Evolutionary conservation across 2,329 filamentous ascomycete genomes (phyloP).

Genomic region (Aspergillus floridensis): DNA sequence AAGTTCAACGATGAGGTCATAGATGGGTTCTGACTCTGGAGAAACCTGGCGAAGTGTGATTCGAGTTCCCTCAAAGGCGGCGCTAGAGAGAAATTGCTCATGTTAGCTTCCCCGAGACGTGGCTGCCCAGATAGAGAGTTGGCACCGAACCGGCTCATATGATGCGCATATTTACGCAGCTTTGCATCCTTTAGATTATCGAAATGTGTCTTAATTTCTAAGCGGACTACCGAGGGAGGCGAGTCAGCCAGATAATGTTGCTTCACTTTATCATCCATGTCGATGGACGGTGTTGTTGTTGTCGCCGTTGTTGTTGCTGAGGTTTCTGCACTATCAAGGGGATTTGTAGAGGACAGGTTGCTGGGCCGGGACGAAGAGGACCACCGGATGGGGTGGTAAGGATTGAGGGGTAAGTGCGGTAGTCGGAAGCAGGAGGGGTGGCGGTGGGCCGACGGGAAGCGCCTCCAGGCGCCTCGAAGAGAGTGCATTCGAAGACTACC

Average conservation of each 20-base stretch:
- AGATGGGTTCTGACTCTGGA: slow-evolving; percentile 76
- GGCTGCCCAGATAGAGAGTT: neutral
- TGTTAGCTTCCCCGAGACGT: slow-evolving; percentile 1
- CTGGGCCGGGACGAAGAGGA: slow-evolving; percentile 18
- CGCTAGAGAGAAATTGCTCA: slow-evolving; percentile 49
- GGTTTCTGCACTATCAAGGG: slow-evolving; percentile 2
- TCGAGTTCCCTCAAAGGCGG: slow-evolving; percentile 72
- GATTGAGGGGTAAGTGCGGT: slow-evolving; percentile 16
- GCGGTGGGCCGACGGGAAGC: slow-evolving; percentile 21
- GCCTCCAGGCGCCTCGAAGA: slow-evolving; percentile 21
- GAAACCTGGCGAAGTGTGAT: slow-evolving; percentile 79
- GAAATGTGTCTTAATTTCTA: slow-evolving; percentile 92
- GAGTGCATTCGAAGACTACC: slow-evolving; percentile 19
- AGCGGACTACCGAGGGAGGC: slow-evolving; percentile 80
- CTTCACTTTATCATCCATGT: slow-evolving; percentile 43
- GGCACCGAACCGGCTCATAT: slow-evolving; percentile 67
- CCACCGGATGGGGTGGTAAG: slow-evolving; percentile 13
- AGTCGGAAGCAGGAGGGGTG: slow-evolving; percentile 17
- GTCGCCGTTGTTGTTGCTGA: slow-evolving; percentile 15
- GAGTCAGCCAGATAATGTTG: slow-evolving; percentile 84
- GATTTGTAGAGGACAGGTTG: slow-evolving; percentile 8
- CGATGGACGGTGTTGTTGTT: slow-evolving; percentile 12
- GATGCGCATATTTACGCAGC: slow-evolving; percentile 89
- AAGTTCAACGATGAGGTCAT: slow-evolving; percentile 73
- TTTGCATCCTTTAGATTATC: slow-evolving; percentile 56